Conservation (phyloP, 495 filamentous ascomycete genomes). For the Aspergillus affinis region DNA sequence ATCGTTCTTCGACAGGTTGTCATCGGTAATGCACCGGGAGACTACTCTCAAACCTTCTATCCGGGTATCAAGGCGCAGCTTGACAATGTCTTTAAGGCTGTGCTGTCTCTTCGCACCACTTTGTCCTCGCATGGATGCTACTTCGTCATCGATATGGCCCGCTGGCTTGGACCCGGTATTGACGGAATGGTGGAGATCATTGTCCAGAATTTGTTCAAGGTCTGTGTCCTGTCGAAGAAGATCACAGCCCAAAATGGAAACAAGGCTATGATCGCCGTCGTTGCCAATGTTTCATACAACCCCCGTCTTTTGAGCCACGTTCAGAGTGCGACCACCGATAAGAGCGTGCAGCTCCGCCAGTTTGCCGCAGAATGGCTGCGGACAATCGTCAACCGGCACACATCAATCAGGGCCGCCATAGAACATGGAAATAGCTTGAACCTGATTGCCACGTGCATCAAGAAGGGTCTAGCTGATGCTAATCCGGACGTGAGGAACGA, state of each 20-base stretch:
- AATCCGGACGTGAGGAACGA: constrained; percentile 84
- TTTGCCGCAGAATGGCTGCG: constrained; percentile 82
- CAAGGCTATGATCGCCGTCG: constrained; percentile 68
- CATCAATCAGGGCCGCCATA: constrained; percentile 73
- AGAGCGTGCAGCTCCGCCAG: constrained; percentile 80
- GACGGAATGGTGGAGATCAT: constrained; percentile 90
- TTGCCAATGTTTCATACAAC: constrained; percentile 76
- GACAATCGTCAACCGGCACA: constrained; percentile 74
- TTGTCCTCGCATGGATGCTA: constrained; percentile 81
- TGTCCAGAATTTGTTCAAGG: constrained; percentile 84
- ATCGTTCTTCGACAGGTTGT: constrained; percentile 73
- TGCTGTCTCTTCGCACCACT: constrained; percentile 84
- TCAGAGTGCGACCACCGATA: constrained; percentile 76
- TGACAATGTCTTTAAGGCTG: constrained; percentile 87
- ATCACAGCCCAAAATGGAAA: constrained; percentile 81
- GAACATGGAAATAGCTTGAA: constrained; percentile 83
- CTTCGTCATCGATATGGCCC: constrained; percentile 82
- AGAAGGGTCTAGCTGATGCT: constrained; percentile 79
- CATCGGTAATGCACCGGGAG: constrained; percentile 78
- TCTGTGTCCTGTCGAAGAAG: constrained; percentile 85
- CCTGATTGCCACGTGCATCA: constrained; percentile 80
- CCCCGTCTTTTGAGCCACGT: constrained; percentile 80
- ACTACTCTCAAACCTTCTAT: constrained; percentile 69
- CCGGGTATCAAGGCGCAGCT: constrained; percentile 68
- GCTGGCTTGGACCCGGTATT: constrained; percentile 69